Evolutionary conservation across 2,329 filamentous ascomycete species (phyloP), one percentile per base, ranked within the genome.

Genomic region (Alternaria postmessia): DNA sequence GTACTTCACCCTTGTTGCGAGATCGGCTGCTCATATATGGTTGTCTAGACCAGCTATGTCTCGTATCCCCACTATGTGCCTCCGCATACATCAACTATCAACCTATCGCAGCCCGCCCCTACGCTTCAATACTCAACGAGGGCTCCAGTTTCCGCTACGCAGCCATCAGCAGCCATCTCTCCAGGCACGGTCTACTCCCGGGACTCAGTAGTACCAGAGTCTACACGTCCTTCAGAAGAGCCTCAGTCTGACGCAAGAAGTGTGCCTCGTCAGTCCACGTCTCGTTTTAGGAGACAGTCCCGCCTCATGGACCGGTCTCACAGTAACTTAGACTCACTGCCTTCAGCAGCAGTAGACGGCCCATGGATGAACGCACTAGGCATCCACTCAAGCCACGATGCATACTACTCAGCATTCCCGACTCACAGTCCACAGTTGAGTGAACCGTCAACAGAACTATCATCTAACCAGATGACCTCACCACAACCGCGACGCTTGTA

Each of bases 291-390:
- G 32, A 51, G 47, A 28, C 64, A 59, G 9, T 56, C 64, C 4
- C 62, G 63, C 42, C 57, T 65, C 5, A 58, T 62, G 30, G 66
- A 72, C 36, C 69, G 80, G 11, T 77, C 81, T 36, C 75, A 76
- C 53, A 82, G 80, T 64, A 81, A 78, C 60, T 80, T 80, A n/a
- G 80, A 78, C 56, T 77, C 76, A 1, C 78, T 82, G 51, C 78
- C 78, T 30, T 78, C 81, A 2, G 75, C 71, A 11, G 66, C 68
- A 16, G 55, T 71, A 30, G 78, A 80, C 7, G 67, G 71, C 11
- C 61, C 73, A 7, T 83, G 81, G 81, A 70, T 77, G 67, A 72
- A 77, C 51, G 75, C 79, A 26, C 73, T 83, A 9, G 79, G 79
- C 8, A 81, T 83, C 42, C 72, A 75, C 47, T 70, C 68, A 30